These are phyloP conservation scores for Solanum dulcamara DNA, from an alignment of 257 asterid species.

Conservation along the genomic window DNA sequence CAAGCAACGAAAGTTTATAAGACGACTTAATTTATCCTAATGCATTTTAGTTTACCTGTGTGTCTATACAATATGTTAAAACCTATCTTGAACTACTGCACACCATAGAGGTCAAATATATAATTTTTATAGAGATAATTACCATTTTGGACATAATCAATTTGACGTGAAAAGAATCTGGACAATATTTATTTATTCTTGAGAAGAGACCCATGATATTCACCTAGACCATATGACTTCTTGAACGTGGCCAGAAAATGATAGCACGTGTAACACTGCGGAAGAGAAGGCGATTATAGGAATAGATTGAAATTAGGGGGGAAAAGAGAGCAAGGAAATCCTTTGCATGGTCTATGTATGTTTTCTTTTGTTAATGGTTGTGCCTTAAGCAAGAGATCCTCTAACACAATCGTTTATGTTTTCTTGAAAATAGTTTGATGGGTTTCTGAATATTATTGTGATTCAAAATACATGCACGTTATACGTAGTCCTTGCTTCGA, in stretches of 20 bases:
- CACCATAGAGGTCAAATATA: background rate
- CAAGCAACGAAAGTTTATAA: background rate
- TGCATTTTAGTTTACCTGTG: too few species aligned
- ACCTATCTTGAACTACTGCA: too few species aligned
- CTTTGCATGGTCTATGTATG: too few species aligned
- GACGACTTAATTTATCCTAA: background rate
- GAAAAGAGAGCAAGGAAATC: too few species aligned
- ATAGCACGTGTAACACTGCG: background rate
- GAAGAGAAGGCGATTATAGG: too few species aligned
- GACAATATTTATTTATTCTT: background rate
- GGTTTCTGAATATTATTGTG: background rate
- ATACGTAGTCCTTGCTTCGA: background rate
- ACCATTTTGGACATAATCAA: too few species aligned
- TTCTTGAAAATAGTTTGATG: background rate
- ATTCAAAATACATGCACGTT: background rate
- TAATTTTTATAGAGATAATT: too few species aligned
- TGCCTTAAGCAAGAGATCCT: background rate
- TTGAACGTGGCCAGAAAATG: background rate
- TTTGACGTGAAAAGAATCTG: background rate
- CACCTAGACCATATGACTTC: background rate
- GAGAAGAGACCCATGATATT: background rate
- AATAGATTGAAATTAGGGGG: too few species aligned
- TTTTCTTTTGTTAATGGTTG: background rate
- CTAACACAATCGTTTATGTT: background rate
- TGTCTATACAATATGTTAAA: too few species aligned